These are phyloP conservation scores for Pseudonitzschia delicatissima DNA, from an alignment of 108 stramenopile genomes.

Conservation along the genomic window DNA sequence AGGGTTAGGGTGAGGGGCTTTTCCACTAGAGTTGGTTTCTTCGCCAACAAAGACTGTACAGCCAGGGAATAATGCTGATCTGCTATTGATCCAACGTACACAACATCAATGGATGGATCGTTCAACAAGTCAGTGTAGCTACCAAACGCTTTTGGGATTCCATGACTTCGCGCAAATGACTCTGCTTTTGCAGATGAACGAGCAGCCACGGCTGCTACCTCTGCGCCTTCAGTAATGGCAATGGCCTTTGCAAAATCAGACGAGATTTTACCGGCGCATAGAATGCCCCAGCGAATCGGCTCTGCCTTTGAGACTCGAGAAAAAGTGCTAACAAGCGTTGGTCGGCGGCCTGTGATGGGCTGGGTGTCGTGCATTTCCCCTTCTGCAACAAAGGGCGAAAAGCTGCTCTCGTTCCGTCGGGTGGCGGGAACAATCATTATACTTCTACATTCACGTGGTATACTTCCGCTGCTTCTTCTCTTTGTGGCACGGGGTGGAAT, in stretches of 20 bases:
- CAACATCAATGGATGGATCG: conserved; percentile 46
- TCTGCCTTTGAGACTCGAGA: too few species aligned
- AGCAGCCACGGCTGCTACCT: conserved; percentile 31
- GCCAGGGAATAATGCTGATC: conserved; percentile 46
- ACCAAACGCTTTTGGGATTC: conserved; percentile 27
- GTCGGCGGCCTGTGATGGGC: too few species aligned
- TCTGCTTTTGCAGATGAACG: conserved; percentile 21
- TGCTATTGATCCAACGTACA: conserved; percentile 54
- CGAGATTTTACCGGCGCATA: not conserved
- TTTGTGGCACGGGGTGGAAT: too few species aligned
- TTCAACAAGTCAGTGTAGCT: conserved; percentile 37
- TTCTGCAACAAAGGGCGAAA: too few species aligned
- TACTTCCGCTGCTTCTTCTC: too few species aligned
- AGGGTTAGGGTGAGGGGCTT: conserved; percentile 23
- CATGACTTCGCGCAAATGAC: conserved; percentile 41
- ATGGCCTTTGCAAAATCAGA: not conserved
- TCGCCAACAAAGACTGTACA: conserved; percentile 26
- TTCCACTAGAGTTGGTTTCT: conserved; percentile 45
- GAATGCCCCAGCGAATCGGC: not conserved
- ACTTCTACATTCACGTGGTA: too few species aligned
- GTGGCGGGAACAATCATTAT: too few species aligned
- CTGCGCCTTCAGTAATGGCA: not conserved
- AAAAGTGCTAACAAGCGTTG: too few species aligned
- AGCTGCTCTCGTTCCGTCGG: too few species aligned
- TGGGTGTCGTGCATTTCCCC: too few species aligned